Evolutionary conservation across 2,329 filamentous ascomycete genomes (phyloP), one percentile per base, ranked within the genome.

Genomic region (Gaeumannomyces tritici): DNA sequence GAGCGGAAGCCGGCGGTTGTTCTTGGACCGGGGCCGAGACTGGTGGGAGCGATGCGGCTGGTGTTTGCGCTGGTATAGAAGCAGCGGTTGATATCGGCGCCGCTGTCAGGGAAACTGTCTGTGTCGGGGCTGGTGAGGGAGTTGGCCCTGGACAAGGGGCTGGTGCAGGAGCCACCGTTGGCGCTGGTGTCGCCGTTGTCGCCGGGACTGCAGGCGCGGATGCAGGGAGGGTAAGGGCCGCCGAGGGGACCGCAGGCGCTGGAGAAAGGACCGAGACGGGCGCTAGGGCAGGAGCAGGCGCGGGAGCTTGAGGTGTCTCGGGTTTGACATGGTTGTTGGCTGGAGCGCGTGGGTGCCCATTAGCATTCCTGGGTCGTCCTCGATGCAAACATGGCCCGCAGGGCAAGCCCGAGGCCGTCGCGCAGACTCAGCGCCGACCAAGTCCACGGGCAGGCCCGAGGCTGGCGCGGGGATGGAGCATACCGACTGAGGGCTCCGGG

Each of bases 51-150:
- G 47, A 29, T 24, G 61, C 55, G 13, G 55, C 33, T n/a, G 59
- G 42, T 21, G 15, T 9, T 15, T 55, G 24, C n/a, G 59, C 28
- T 2, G 63, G 47, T 11, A 21, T 51, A 21, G 42, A 9, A 9
- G 7, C 24, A 8, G 42, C 21, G 21, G 42, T 51, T 9, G 42
- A 51, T 9, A 51, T 51, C 7, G 42, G 42, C 42, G 21, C 21
- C 21, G n/a, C 29, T 54, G 59, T 15, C 13, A 33, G 29, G 51
- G 63, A 5, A 54, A 33, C 57, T 61, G 35, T 26, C 63, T 61
- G 35, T 54, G 57, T 51, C 55, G 35, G 42, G 42, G 21, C 5
- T n/a, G 18, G 42, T n/a, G n/a, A 18, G 2, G 42, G 42, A 3
- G 42, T 21, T 51, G 42, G 42, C 42, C 21, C 6, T n/a, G 42